These are phyloP conservation scores for Eremochloa ophiuroides DNA, from an alignment of 176 grass and related monocot genomes.

Conservation along the genomic window DNA sequence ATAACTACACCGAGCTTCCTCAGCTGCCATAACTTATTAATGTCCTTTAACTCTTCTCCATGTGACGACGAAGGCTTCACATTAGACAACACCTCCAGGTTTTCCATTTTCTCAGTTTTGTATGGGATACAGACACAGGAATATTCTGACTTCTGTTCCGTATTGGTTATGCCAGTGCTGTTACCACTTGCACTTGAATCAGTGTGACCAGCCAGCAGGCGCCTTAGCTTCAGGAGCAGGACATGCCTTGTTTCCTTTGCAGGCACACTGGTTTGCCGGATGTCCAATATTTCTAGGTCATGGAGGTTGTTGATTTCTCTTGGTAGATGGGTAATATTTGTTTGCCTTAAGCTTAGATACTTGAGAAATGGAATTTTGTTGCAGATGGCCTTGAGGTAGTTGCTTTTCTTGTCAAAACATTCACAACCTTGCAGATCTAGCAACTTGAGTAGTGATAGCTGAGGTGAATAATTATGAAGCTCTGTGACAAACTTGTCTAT, in stretches of 20 bases:
- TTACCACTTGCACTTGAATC: neutral
- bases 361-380: conserved; percentile 9
- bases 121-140: neutral
- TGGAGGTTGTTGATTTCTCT: conserved; percentile 30
- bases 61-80: neutral
- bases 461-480: neutral
- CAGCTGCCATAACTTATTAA: conserved; percentile 3
- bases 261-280: conserved; percentile 11
- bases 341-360: conserved; percentile 13
- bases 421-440: conserved; percentile 16
- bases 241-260: neutral
- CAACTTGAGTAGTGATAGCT: neutral
- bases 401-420: neutral
- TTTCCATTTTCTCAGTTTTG: neutral
- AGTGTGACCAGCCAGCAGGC: conserved; percentile 1
- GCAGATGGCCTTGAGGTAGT: conserved; percentile 1
- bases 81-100: neutral
- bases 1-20: conserved; percentile 24
- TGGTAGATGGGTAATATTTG: neutral
- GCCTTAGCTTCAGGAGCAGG: conserved; percentile 3
- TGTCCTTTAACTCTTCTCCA: neutral
- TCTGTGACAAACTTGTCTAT: neutral
- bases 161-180: neutral
- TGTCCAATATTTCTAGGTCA: conserved; percentile 21
- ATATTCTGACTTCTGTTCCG: neutral